Conservation (phyloP, 2,329 filamentous ascomycete species). For the Colletotrichum cuscutae region DNA sequence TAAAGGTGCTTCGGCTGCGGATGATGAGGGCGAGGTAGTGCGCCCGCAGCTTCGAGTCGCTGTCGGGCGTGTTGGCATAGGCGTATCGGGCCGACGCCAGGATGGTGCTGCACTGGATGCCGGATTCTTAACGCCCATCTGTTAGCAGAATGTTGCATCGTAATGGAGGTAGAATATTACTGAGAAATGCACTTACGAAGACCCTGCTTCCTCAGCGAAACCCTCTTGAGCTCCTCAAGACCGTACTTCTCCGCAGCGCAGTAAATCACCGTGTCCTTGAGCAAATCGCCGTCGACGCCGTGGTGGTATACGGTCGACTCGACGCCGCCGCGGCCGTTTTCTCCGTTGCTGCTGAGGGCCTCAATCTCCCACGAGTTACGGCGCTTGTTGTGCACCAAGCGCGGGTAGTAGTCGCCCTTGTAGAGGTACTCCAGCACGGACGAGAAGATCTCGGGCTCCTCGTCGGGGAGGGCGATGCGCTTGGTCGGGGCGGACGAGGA, state of each 20-base stretch:
- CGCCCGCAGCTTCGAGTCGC: conserved; percentile 88
- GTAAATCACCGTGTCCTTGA: conserved; percentile 93
- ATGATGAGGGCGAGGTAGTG: conserved; percentile 96
- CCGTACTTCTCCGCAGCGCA: conserved; percentile 88
- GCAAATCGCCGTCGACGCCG: conserved; percentile 71
- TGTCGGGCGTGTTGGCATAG: conserved; percentile 89
- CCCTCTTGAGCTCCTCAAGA: conserved; percentile 84
- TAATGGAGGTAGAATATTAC: background rate
- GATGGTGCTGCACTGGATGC: conserved; percentile 87
- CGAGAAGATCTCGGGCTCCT: conserved; percentile 91
- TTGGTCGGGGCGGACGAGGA: conserved; percentile 52
- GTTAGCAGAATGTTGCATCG: conserved; percentile 8
- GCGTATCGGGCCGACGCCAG: conserved; percentile 88
- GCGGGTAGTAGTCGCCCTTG: conserved; percentile 93
- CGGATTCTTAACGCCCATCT: conserved; percentile 63
- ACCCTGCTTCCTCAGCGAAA: conserved; percentile 89
- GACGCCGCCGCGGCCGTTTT: conserved; percentile 57
- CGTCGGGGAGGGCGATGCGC: conserved; percentile 82
- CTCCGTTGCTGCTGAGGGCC: conserved; percentile 55
- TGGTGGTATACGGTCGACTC: conserved; percentile 78
- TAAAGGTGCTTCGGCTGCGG: conserved; percentile 86
- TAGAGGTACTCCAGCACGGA: conserved; percentile 91
- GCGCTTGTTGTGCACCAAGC: conserved; percentile 83
- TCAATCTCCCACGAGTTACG: conserved; percentile 87
- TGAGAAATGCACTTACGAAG: conserved; percentile 64